phyloP scores from a whole-genome alignment of 2,329 filamentous ascomycete species.

The Hypoxylon sp. region DNA sequence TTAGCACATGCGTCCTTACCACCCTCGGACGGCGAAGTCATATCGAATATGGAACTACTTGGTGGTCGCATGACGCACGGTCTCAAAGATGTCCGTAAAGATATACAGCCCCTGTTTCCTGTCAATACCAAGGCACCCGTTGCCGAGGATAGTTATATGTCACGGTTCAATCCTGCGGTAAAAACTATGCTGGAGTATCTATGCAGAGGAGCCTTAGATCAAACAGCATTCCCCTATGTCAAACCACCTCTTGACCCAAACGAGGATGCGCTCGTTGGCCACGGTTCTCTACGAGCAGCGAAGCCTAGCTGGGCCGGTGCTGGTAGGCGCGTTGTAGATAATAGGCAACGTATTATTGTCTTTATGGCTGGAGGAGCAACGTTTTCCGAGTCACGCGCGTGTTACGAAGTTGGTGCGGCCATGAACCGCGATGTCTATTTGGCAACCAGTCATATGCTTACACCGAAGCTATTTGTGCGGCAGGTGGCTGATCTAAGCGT shows the following conservation, averaged over 20 bases:
- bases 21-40: conserved; percentile 77
- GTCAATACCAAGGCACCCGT: conserved; percentile 71
- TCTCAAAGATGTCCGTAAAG: conserved; percentile 82
- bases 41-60: conserved; percentile 85
- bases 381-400: conserved; percentile 88
- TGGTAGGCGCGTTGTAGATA: conserved; percentile 80
- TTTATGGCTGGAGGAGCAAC: conserved; percentile 97
- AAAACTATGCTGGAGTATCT: conserved; percentile 87
- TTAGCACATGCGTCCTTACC: conserved; percentile 86
- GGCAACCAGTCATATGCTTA: conserved; percentile 92
- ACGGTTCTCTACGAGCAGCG: conserved; percentile 87
- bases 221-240: conserved; percentile 78
- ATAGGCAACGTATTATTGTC: conserved; percentile 89
- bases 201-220: conserved; percentile 76
- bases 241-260: conserved; percentile 77
- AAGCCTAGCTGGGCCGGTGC: conserved; percentile 97
- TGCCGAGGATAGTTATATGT: conserved; percentile 85
- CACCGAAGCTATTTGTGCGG: conserved; percentile 83
- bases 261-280: conserved; percentile 70
- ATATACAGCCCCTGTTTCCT: conserved; percentile 78
- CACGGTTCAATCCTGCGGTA: conserved; percentile 85
- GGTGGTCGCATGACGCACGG: conserved; percentile 78
- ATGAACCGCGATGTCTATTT: conserved; percentile 88
- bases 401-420: conserved; percentile 85
- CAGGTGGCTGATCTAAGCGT: conserved; percentile 85